A percentile compares a stretch with the other conserved stretches of the same genome.
Evolutionary conservation across 116 monocot genomes (phyloP).

Genomic region (Cymodocea nodosa): DNA sequence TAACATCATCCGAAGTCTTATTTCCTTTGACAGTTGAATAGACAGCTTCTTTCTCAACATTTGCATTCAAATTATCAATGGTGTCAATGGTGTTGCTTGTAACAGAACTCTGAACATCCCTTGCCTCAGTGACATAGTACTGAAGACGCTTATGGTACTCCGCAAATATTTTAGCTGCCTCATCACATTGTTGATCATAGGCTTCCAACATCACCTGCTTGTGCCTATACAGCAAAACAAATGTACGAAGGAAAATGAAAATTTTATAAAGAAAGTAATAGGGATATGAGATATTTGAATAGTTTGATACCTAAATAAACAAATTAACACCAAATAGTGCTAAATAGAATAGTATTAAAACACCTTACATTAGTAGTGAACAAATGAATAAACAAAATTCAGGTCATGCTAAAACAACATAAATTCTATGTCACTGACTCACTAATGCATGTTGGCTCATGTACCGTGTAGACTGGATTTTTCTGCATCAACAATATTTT

Average conservation of each 20-base stretch:
- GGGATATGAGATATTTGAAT: background rate
- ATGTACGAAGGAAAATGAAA: background rate
- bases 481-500: no score
- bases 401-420: background rate
- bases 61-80: constrained; percentile 34
- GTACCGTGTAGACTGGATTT: no score
- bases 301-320: background rate
- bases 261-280: background rate
- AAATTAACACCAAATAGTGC: no score
- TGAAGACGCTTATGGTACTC: constrained; percentile 93
- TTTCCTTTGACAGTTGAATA: constrained; percentile 80
- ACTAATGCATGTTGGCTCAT: no score
- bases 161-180: constrained; percentile 82
- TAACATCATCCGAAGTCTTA: constrained; percentile 59
- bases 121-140: constrained; percentile 81
- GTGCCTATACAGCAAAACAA: constrained; percentile 40
- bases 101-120: constrained; percentile 47
- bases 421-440: background rate
- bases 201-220: constrained; percentile 90
- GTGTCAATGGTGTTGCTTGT: constrained; percentile 15
- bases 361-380: no score
- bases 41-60: constrained; percentile 47
- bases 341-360: no score
- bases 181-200: constrained; percentile 89
- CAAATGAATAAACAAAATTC: background rate